Evolutionary conservation across 371 early-diverging fungal species (phyloP).

Genomic region (Mucor velutinosus): DNA sequence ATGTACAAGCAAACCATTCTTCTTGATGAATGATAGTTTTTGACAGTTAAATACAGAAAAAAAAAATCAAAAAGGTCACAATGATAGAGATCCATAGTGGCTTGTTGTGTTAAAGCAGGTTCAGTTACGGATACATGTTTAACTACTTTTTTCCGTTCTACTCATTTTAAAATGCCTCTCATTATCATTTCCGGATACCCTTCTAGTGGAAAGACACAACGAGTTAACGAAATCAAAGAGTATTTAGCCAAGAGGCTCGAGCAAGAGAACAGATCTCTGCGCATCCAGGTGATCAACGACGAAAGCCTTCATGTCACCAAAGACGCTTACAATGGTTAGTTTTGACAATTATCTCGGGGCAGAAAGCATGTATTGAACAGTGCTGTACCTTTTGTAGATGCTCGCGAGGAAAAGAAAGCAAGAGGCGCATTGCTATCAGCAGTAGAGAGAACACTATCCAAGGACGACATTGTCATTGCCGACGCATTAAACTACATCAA

Average conservation of each 20-base stretch:
- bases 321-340: conserved; percentile 64
- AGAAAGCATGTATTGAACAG: background rate
- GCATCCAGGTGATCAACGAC: conserved; percentile 80
- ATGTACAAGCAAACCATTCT: background rate
- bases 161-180: conserved; percentile 78
- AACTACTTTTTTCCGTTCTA: conserved; percentile 10
- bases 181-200: conserved; percentile 89
- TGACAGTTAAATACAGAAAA: background rate
- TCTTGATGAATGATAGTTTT: background rate
- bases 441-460: conserved; percentile 81
- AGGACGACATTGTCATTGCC: conserved; percentile 86
- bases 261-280: conserved; percentile 47
- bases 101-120: background rate
- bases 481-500: conserved; percentile 97
- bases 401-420: conserved; percentile 89
- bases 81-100: background rate
- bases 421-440: conserved; percentile 89
- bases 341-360: background rate
- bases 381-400: conserved; percentile 20
- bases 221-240: conserved; percentile 74
- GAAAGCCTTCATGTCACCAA: conserved; percentile 69
- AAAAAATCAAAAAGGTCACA: background rate
- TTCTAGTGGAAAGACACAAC: conserved; percentile 86
- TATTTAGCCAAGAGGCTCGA: conserved; percentile 60
- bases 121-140: background rate